These are phyloP conservation scores for Phytophthora europaea DNA, from an alignment of 352 stramenopile genomes.

Conservation along the genomic window DNA sequence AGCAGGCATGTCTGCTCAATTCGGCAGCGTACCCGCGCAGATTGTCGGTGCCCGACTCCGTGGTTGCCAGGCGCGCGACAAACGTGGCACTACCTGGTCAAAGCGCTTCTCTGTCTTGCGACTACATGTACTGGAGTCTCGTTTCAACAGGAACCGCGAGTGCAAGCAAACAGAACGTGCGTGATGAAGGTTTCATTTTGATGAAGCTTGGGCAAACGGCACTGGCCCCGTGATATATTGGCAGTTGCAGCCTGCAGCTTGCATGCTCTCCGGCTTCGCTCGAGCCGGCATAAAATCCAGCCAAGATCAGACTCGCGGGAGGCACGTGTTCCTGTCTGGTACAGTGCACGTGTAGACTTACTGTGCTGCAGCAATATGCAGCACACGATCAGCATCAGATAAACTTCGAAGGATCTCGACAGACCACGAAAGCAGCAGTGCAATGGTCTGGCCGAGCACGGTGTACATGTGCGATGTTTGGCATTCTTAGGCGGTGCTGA, in stretches of 20 bases:
- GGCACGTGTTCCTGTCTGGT: background rate
- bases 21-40: background rate
- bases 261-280: constrained; percentile 12
- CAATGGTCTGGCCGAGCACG: background rate
- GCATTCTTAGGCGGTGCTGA: background rate
- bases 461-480: background rate
- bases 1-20: background rate
- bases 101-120: background rate
- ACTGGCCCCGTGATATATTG: constrained; percentile 4
- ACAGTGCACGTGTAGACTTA: background rate
- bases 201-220: constrained; percentile 6
- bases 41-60: background rate
- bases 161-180: background rate
- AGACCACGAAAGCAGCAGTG: background rate
- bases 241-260: constrained; percentile 11
- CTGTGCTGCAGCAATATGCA: background rate
- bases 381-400: background rate
- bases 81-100: background rate
- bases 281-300: constrained; percentile 35
- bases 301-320: constrained; percentile 12
- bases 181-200: background rate
- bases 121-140: background rate
- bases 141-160: background rate
- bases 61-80: background rate
- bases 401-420: background rate